Evolutionary conservation across 768 basidiomycete species (phyloP), one percentile per base, ranked within the genome.

Genomic region (Russula foetens): DNA sequence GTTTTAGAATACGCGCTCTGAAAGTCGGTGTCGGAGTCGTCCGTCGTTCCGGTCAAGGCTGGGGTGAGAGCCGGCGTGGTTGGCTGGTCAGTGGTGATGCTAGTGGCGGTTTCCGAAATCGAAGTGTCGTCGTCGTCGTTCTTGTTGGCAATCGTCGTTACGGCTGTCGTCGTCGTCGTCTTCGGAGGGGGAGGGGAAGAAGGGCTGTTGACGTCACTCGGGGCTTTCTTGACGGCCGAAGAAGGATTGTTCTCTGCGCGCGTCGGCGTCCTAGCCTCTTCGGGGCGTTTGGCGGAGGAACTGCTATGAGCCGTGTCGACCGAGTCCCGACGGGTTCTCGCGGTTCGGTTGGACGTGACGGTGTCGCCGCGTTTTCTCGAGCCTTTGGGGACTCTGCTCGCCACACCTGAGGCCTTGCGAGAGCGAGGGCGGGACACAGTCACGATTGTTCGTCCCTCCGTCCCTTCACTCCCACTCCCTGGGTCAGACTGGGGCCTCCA

Each of bases 1-100:
- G 48, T 56, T 14, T 43, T 74, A 5, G 88, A 90, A 71, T 88
- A 90, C 35, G 90, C 90, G 64, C 90, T 92, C 73, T 91, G 89
- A 71, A 92, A 92, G 67, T 92, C 90, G 1, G 64, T 66, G 51
- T 67, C 66, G n/a, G 67, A 68, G 35, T 67, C 67, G 56, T 67
- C 67, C 26, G 67, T 67, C 38, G 58, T 63, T 26, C 66, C 66
- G 1, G 65, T 66, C 35, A 66, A 44, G 6, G 66, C 66, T 7
- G 66, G 63, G 17, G 67, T 66, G 28, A 63, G 64, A 14, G 67
- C 64, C 0, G 68, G 68, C 7, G 67, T 66, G 26, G 41, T 53
- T 17, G 68, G 68, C 21, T 15, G 48, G 59, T 1, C 59, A 47
- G 41, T 31, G 19, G 15, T 28, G 41, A n/a, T 21, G 47, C 23